Evolutionary conservation across 352 stramenopile genomes (phyloP), one percentile per base, ranked within the genome.

Genomic region (Phytopythium cucurbitacearum): DNA sequence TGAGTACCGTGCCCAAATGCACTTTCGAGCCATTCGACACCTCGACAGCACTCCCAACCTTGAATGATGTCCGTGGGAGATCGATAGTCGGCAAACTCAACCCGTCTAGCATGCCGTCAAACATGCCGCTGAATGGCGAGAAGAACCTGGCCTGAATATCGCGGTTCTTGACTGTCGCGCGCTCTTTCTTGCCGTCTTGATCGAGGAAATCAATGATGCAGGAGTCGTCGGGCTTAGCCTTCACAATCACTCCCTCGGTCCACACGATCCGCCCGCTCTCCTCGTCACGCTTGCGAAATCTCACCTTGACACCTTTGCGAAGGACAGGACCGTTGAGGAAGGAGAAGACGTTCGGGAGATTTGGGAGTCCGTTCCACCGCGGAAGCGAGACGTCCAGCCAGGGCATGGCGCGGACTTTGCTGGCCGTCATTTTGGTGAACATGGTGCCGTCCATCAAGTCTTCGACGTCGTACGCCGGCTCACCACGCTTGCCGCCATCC

Each of bases 81-180:
- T 72, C 62, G 46, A 69, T 69, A 15, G 71, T 70, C 3, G 69
- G 64, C 0, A 72, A 48, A 4, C 51, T 67, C 34, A 83, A 50
- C 5, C 67, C 68, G 21, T 69, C 57, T 21, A 72, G 9, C 43
- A 76, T 39, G 21, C 61, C 61, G 11, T 66, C 59, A 9, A 70
- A 34, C 40, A 67, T 54, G 1, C 61, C 59, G 34, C 54, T 64
- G 51, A 73, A 70, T 5, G 67, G 63, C n/a, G 57, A 57, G 43
- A 79, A 76, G 37, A 78, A 80, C 1, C 65, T 53, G 1, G 71
- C 60, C 36, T 80, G 72, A 10, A 85, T 73, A 37, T 86, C 77
- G 0, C 53, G 51, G 21, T 83, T 82, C 48, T 73, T 73, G 3
- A 85, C 62, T 43, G 69, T 62, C n/a, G 67, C 51, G 0, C 80